Evolutionary conservation across 306 rosid genomes (phyloP).

Genomic region (Astragalus glycyphyllos): DNA sequence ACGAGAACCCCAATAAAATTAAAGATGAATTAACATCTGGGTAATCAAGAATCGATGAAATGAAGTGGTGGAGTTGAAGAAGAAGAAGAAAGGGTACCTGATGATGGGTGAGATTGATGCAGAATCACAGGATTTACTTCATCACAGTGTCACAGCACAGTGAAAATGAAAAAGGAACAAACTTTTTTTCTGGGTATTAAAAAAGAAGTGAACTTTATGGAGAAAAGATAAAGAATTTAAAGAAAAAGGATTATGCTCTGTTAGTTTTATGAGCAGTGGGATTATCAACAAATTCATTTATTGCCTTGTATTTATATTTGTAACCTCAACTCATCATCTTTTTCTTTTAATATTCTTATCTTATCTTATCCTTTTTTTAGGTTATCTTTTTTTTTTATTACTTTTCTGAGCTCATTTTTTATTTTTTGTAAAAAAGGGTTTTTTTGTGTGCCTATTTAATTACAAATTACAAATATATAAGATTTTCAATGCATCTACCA

Average conservation of each 20-base stretch:
- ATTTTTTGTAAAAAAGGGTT: no score
- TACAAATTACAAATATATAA: no score
- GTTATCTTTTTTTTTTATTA: no score
- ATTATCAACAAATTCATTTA: background rate
- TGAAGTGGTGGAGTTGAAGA: background rate
- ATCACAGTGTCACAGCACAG: constrained; percentile 13
- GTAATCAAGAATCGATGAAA: constrained; percentile 29
- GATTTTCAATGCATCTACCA: no score
- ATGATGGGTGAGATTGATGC: constrained; percentile 35
- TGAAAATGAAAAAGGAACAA: constrained; percentile 6
- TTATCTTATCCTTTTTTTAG: no score
- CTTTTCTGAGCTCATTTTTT: no score
- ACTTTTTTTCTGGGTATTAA: background rate
- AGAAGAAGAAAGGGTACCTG: constrained; percentile 47
- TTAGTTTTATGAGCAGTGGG: no score
- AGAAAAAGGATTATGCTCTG: no score
- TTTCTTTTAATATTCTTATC: no score
- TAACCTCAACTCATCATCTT: no score
- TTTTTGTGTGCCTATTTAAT: no score
- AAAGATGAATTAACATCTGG: constrained; percentile 43
- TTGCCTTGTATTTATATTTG: background rate
- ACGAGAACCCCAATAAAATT: constrained; percentile 4
- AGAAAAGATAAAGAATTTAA: background rate
- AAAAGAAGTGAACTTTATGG: constrained; percentile 37
- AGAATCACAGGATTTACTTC: constrained; percentile 23